Conservation (phyloP, 441 rosid species). For the Populus hybrid region DNA sequence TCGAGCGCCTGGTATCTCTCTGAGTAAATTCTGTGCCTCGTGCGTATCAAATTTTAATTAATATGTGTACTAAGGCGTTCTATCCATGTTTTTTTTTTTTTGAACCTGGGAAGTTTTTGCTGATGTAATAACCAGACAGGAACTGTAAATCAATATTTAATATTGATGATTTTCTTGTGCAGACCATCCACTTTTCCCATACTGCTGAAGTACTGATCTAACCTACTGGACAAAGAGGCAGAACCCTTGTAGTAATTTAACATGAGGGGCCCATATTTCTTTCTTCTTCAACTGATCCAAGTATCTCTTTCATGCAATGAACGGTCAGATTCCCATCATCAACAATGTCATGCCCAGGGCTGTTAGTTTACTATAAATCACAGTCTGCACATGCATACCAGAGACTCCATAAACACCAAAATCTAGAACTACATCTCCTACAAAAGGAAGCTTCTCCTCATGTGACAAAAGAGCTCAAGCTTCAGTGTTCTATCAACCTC, state of each 20-base stretch:
- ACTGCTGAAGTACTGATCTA: not conserved
- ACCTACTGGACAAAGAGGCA: not conserved
- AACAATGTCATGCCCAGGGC: not conserved
- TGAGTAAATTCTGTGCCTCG: not conserved
- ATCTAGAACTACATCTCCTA: not conserved
- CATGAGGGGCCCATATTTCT: slow-evolving; percentile 21
- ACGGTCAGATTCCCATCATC: slow-evolving; percentile 23
- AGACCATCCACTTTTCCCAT: not conserved
- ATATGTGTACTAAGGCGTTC: not conserved
- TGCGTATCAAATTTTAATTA: not conserved
- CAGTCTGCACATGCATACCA: slow-evolving; percentile 6
- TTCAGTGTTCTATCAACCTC: not conserved
- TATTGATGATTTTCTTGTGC: not conserved
- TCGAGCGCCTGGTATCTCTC: too few relatives aligned
- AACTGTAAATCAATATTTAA: not conserved
- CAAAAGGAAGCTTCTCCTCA: not conserved
- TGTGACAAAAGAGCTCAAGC: not conserved
- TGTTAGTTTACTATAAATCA: not conserved
- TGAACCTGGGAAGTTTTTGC: not conserved
- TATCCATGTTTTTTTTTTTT: too few relatives aligned
- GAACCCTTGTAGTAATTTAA: not conserved
- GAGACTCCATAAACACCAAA: slow-evolving; percentile 9
- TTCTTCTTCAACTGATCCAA: slow-evolving; percentile 11
- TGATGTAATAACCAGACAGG: not conserved
- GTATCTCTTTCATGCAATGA: slow-evolving; percentile 12